Conservation (phyloP, 352 stramenopile species). For the Halophytophthora batemanensis region DNA sequence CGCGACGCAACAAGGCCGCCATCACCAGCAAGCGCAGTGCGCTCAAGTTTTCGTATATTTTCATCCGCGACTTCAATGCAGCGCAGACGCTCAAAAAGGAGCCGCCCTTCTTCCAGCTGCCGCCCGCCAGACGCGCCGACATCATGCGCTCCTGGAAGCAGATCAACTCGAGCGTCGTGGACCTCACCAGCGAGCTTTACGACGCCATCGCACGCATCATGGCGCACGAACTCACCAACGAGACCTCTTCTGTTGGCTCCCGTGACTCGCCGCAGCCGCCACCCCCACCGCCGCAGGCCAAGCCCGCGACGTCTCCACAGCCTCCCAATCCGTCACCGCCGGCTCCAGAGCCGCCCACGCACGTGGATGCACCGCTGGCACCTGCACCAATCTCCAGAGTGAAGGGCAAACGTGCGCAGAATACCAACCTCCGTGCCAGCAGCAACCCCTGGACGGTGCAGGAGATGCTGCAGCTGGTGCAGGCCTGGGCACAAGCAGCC, state of each 20-base stretch:
- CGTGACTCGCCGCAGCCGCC: too few species aligned
- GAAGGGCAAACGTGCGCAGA: constrained; percentile 10
- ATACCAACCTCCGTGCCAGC: background rate
- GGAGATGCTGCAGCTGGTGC: constrained; percentile 27
- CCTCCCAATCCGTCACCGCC: background rate
- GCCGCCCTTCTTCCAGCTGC: constrained; percentile 28
- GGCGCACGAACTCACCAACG: background rate
- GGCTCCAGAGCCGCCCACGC: background rate
- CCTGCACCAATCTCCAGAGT: background rate
- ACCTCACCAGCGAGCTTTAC: constrained; percentile 25
- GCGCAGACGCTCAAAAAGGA: constrained; percentile 12
- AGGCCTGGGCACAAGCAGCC: constrained; percentile 25
- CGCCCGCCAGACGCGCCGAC: constrained; percentile 2
- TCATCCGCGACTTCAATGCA: constrained; percentile 24
- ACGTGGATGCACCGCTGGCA: background rate
- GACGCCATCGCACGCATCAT: constrained; percentile 21
- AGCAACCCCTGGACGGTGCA: constrained; percentile 23
- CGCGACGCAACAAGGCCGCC: constrained; percentile 30
- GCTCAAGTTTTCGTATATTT: constrained; percentile 34
- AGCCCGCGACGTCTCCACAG: background rate
- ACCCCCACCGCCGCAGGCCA: background rate
- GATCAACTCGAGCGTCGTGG: constrained; percentile 27
- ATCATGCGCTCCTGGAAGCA: constrained; percentile 26
- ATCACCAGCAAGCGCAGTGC: constrained; percentile 32
- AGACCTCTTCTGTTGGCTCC: too few species aligned